Percentiles rank a stretch among this genome's conserved stretches.
phyloP scores from a whole-genome alignment of 345 rosid genomes.

The Boechera stricta region DNA sequence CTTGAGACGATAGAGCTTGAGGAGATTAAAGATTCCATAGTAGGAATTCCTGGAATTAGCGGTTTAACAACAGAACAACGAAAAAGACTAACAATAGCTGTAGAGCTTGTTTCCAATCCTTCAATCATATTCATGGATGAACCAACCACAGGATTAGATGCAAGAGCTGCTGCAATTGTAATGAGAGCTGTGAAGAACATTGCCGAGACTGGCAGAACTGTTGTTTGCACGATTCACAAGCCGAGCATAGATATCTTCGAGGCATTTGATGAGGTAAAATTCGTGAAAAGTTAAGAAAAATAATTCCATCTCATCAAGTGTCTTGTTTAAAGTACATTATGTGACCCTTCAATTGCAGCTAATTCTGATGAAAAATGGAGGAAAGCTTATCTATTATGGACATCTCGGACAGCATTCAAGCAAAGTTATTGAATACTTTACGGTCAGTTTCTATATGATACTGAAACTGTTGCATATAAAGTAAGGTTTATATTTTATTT shows the following conservation, averaged over 20 bases:
- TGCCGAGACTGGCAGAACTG: conserved; percentile 52
- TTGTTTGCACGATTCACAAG: conserved; percentile 61
- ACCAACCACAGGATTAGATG: conserved; percentile 59
- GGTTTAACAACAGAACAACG: conserved; percentile 60
- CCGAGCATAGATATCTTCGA: conserved; percentile 54
- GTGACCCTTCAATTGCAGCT: conserved; percentile 45
- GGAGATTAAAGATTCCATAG: conserved; percentile 48
- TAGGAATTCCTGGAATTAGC: conserved; percentile 47
- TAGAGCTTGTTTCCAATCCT: conserved; percentile 57
- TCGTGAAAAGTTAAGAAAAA: background rate
- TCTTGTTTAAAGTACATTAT: conserved; percentile 3
- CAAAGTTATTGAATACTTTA: conserved; percentile 59
- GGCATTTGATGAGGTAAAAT: conserved; percentile 54
- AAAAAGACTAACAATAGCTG: conserved; percentile 54
- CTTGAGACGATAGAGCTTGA: conserved; percentile 55
- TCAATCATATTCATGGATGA: conserved; percentile 62
- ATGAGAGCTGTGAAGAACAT: conserved; percentile 58
- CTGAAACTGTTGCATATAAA: background rate
- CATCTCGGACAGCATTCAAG: conserved; percentile 59
- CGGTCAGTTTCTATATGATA: conserved; percentile 45
- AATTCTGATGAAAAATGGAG: conserved; percentile 69
- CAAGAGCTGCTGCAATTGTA: conserved; percentile 62
- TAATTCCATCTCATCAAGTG: background rate
- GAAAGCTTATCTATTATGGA: conserved; percentile 59
- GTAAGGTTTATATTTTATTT: background rate